A percentile compares a stretch with the other conserved stretches of the same genome.
Conservation (phyloP, 371 early-diverging fungal species). For the Mucor plumbeus region DNA sequence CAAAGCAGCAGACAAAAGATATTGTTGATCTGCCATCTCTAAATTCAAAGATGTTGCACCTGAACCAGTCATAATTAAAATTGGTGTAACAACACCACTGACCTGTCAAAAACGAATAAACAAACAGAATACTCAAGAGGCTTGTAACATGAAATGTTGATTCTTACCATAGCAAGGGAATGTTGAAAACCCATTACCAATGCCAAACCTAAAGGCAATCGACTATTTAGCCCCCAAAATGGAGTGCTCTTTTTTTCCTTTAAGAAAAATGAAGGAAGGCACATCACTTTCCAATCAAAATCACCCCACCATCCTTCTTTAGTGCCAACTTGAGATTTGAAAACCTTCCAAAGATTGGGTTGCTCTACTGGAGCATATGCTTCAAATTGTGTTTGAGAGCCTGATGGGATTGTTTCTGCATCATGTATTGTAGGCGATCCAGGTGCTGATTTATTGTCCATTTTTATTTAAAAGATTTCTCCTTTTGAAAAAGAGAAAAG, state of each 20-base stretch:
- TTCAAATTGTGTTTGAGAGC: slow-evolving; percentile 38
- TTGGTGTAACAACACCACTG: slow-evolving; percentile 67
- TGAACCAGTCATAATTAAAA: slow-evolving; percentile 58
- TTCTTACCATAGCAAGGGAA: slow-evolving; percentile 49
- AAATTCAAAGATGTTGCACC: slow-evolving; percentile 58
- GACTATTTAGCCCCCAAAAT: slow-evolving; percentile 66
- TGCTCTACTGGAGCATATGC: slow-evolving; percentile 38
- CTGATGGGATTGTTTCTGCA: slow-evolving; percentile 26
- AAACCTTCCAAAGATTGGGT: slow-evolving; percentile 36
- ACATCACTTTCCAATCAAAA: slow-evolving; percentile 60
- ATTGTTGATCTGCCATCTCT: slow-evolving; percentile 48
- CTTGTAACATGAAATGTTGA: background rate
- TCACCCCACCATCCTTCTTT: slow-evolving; percentile 67
- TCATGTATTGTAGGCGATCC: slow-evolving; percentile 12
- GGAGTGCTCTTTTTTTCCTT: slow-evolving; percentile 50
- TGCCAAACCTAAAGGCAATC: slow-evolving; percentile 58
- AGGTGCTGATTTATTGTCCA: slow-evolving; percentile 27
- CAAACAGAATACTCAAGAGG: background rate
- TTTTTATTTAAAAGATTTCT: background rate
- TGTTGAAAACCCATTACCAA: slow-evolving; percentile 69
- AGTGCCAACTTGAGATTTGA: slow-evolving; percentile 53
- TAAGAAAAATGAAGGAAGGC: slow-evolving; percentile 50
- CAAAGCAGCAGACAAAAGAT: slow-evolving; percentile 64
- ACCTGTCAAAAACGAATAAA: slow-evolving; percentile 45
- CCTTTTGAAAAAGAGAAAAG: too few species aligned